Evolutionary conservation across 139 green algal species (phyloP).

Genomic region (Closterium sp.): DNA sequence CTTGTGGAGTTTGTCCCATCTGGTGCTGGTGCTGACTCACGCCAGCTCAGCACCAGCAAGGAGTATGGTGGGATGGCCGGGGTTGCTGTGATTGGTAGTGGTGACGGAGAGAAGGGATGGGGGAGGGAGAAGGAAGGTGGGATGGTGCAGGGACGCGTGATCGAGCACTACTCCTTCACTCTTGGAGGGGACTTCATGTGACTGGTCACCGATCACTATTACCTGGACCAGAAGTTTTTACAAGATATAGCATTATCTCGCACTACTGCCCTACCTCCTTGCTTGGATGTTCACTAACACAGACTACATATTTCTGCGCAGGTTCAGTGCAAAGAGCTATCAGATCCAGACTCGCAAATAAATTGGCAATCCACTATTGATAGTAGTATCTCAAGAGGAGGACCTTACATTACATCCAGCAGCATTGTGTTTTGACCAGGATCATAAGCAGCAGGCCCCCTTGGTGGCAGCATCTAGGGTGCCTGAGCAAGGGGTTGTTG

Average conservation of each 20-base stretch:
- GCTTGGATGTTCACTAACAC: too few relatives aligned
- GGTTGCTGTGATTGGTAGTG: neutral
- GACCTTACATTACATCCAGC: too few relatives aligned
- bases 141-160: neutral
- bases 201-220: neutral
- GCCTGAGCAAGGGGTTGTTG: neutral
- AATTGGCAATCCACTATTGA: too few relatives aligned
- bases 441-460: too few relatives aligned
- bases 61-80: neutral
- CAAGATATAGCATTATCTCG: too few relatives aligned
- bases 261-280: too few relatives aligned
- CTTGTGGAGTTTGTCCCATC: slow-evolving; percentile 8
- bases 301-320: too few relatives aligned
- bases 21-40: neutral
- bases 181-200: neutral
- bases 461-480: neutral
- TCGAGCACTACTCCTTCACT: neutral
- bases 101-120: neutral
- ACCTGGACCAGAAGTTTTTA: too few relatives aligned
- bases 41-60: neutral
- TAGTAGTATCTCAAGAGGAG: too few relatives aligned
- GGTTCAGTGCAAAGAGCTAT: too few relatives aligned
- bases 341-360: too few relatives aligned
- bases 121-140: neutral
- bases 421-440: too few relatives aligned